Base-by-base conservation (phyloP, 176 grass and related monocot species). In the Calamus simplicifolius region DNA sequence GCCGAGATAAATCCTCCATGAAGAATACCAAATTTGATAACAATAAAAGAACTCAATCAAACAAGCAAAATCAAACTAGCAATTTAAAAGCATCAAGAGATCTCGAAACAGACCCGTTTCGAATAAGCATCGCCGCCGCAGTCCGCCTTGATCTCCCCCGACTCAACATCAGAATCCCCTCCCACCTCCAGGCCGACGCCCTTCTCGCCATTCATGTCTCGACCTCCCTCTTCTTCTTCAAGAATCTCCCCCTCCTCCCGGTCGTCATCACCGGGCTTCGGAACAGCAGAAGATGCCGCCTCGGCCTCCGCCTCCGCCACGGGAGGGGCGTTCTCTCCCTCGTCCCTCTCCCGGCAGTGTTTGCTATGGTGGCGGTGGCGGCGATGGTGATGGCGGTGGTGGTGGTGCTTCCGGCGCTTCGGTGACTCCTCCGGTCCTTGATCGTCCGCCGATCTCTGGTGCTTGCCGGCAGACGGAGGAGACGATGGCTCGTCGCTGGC, bases 201-300 rank as follows among this genome's bases (percentile, higher is more conserved):
- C 5, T 17, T 13, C 49, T 2, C 38, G 1, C n/a, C 85, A 2
- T 78, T 69, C 17, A 43, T 43, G 1, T 3, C 35, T 43, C 35
- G 8, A 43, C 35, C 8, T 13, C 12, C 75, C 50, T 78, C 81
- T 5, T 95, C 91, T 3, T 73, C 70, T 17, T 73, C 70, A 51
- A 98, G 79, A 59, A 98, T 98, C 76, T 98, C 93, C 25, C 93
- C 93, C 66, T 98, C 93, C 56, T 98, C 93, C 19, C 86, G 58
- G 43, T 98, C 87, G 21, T 82, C 81, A 14, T 70, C 71, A 27
- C 29, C 62, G 25, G 19, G 18, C 70, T 53, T 68, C 13, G 57
- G 57, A 1, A 35, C 62, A 1, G 49, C 75, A 51, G 81, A 19
- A 18, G 15, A 30, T 16, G 70, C 57, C 12, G 27, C n/a, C 50